Base-by-base conservation (phyloP, 768 basidiomycete genomes). In the Paxillus rubicundulus region DNA sequence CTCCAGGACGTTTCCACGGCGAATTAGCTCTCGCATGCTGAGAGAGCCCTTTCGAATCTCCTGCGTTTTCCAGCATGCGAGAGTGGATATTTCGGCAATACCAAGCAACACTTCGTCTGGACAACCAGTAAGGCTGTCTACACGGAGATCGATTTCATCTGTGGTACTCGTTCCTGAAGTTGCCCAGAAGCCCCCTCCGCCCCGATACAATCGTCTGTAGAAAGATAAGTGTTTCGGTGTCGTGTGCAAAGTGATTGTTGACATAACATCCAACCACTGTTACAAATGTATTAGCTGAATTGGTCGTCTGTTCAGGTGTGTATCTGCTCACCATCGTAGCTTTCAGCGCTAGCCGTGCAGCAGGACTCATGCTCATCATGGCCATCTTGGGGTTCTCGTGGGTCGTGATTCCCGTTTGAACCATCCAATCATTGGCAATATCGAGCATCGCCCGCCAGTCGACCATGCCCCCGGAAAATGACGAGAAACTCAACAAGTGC, bases 231-330 rank as follows among this genome's bases (percentile, higher is more conserved):
- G 87, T 56, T 79, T 84, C 28, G 89, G 86, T 17, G 84, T 75
- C 47, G 80, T 80, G 59, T 75, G 72, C 53, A 78, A 64, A 20
- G 82, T 84, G 48, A 89, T 66, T 57, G 82, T 83, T 47, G 87
- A 78, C 66, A 90, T 81, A 56, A 88, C 79, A 65, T 92, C 90
- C 48, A 88, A 72, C 84, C 87, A 91, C 89, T 92, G 62, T 54
- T 54, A 32, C 52, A 36, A 60, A 53, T 50, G 50, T 50, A 51
- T 67, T 51, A 66, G 51, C 34, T 45, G 16, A 43, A 37, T 33
- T 50, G 16, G 41, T n/a, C 21, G 16, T 24, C 13, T n/a, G 27
- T 16, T 33, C 45, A 38, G 36, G 44, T 27, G 4, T 45, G 21
- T 41, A 9, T 77, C 87, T n/a, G n/a, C n/a, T 72, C 62, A 92